phyloP scores from a whole-genome alignment of 78 protist species.

The Ministeria vibrans region DNA sequence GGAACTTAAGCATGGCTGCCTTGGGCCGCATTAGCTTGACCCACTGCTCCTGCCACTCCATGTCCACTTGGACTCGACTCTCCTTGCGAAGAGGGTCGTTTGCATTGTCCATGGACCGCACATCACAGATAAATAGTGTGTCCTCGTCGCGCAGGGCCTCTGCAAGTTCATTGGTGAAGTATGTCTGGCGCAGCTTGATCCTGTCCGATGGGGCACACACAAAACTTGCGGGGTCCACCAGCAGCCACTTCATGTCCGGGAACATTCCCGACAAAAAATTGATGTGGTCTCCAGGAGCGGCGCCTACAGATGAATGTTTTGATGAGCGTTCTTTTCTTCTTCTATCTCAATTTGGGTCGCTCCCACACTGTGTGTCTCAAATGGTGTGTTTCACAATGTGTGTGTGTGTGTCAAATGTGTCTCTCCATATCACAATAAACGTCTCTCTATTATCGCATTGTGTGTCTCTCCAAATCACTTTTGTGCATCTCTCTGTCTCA shows the following conservation, averaged over 20 bases:
- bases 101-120: conserved; percentile 3
- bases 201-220: not conserved
- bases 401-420: not conserved
- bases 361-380: no score
- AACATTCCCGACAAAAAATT: conserved; percentile 14
- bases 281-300: conserved; percentile 46
- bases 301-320: not conserved
- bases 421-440: not conserved
- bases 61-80: not conserved
- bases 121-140: conserved; percentile 17
- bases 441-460: not conserved
- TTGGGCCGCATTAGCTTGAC: conserved; percentile 2
- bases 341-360: no score
- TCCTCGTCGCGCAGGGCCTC: not conserved
- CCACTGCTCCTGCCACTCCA: conserved; percentile 27
- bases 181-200: conserved; percentile 7
- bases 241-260: conserved; percentile 22
- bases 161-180: conserved; percentile 26
- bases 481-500: not conserved
- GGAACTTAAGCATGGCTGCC: conserved; percentile 40
- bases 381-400: not conserved
- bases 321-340: not conserved
- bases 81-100: not conserved
- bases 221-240: conserved; percentile 37
- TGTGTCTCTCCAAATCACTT: not conserved